Evolutionary conservation across 1,139 yeast genomes (phyloP).

Genomic region (Debaryomyces fabryi): DNA sequence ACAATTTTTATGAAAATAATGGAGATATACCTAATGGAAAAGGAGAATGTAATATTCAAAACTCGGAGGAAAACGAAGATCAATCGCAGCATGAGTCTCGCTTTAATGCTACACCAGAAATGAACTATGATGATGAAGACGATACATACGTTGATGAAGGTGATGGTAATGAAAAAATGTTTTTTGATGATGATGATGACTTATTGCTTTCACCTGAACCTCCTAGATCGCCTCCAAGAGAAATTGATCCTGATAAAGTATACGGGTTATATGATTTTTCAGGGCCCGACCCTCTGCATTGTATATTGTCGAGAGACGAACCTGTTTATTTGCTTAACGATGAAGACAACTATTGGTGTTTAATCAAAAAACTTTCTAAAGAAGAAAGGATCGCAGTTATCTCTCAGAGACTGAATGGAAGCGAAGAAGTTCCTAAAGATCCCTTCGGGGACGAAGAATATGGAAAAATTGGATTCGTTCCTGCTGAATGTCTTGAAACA

Average conservation of each 20-base stretch:
- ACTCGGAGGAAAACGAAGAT: background rate
- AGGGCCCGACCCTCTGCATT: constrained; percentile 95
- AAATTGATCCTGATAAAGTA: constrained; percentile 78
- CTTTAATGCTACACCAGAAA: background rate
- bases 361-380: constrained; percentile 65
- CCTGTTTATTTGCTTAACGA: constrained; percentile 83
- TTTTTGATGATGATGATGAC: constrained; percentile 23
- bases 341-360: constrained; percentile 96
- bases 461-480: constrained; percentile 83
- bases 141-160: constrained; percentile 11
- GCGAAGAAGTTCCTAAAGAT: constrained; percentile 20
- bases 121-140: constrained; percentile 15
- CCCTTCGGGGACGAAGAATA: constrained; percentile 50
- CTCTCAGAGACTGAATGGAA: constrained; percentile 9
- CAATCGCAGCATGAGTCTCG: background rate
- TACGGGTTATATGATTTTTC: constrained; percentile 86
- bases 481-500: constrained; percentile 94
- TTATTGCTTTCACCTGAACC: constrained; percentile 56
- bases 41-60: background rate
- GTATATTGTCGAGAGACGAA: constrained; percentile 78
- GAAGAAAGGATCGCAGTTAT: constrained; percentile 29
- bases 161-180: constrained; percentile 19
- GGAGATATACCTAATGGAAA: background rate
- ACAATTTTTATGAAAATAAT: background rate
- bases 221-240: constrained; percentile 81